Conservation (phyloP, 768 basidiomycete species). For the Suillus americanus region DNA sequence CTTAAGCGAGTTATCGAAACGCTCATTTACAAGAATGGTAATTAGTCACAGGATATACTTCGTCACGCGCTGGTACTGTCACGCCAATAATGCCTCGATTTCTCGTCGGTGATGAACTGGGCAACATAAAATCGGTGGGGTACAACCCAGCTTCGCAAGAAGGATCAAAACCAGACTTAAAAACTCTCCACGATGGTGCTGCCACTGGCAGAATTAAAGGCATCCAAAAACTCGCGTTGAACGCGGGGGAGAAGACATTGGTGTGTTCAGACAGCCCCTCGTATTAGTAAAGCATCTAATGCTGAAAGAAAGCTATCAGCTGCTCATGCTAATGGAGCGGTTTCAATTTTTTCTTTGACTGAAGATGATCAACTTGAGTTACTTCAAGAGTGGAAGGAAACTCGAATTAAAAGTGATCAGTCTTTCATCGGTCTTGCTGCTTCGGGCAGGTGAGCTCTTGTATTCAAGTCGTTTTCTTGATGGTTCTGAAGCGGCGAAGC, state of each 20-base stretch:
- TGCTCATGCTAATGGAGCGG: constrained; percentile 60
- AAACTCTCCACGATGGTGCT: constrained; percentile 34
- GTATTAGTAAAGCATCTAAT: constrained; percentile 18
- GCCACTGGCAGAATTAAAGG: constrained; percentile 33
- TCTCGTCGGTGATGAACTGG: constrained; percentile 76
- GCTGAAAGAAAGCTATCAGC: constrained; percentile 63
- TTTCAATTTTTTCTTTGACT: constrained; percentile 42
- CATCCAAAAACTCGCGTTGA: constrained; percentile 41
- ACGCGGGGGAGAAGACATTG: constrained; percentile 31
- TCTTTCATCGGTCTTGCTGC: constrained; percentile 63
- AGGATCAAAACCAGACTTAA: constrained; percentile 34
- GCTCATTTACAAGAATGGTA: constrained; percentile 15
- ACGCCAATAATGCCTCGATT: constrained; percentile 58
- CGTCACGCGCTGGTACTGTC: constrained; percentile 2
- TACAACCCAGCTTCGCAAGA: constrained; percentile 36
- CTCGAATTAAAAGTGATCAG: constrained; percentile 49
- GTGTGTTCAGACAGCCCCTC: constrained; percentile 33
- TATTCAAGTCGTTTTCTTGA: background rate
- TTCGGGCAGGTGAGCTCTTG: constrained; percentile 44
- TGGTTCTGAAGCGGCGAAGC: constrained; percentile 21
- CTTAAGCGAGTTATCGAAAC: background rate
- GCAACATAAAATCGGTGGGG: constrained; percentile 63
- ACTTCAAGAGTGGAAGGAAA: constrained; percentile 62
- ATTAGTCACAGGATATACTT: constrained; percentile 16
- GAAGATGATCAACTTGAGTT: constrained; percentile 42